Evolutionary conservation across 2,329 filamentous ascomycete species (phyloP).

Genomic region (Westerdykella ornata): DNA sequence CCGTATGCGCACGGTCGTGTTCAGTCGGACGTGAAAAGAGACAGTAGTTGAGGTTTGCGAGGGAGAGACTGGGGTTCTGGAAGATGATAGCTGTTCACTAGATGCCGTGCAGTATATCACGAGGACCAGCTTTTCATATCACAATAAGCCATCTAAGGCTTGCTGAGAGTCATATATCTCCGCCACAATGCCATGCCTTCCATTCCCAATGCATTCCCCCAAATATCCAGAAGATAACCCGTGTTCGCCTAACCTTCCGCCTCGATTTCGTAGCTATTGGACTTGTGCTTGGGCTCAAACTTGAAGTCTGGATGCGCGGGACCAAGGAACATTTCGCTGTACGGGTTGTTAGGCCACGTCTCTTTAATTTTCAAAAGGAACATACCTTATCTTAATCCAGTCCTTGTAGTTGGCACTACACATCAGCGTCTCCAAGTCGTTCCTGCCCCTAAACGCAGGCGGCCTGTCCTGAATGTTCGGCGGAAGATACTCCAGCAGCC

Average conservation of each 20-base stretch:
- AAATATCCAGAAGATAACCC: no score
- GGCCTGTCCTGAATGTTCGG: conserved; percentile 85
- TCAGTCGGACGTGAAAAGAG: no score
- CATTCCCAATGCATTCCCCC: no score
- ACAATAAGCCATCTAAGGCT: no score
- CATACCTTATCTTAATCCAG: conserved; percentile 96
- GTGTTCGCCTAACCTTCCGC: conserved; percentile 31
- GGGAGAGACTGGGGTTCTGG: no score
- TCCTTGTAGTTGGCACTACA: conserved; percentile 88
- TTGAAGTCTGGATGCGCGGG: conserved; percentile 84
- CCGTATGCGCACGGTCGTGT: no score
- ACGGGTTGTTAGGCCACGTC: conserved; percentile 9
- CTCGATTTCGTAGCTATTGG: conserved; percentile 79
- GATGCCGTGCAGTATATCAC: no score
- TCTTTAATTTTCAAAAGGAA: neutral
- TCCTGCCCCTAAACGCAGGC: conserved; percentile 72
- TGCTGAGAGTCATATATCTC: no score
- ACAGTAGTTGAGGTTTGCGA: no score
- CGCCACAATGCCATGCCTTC: no score
- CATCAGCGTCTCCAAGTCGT: conserved; percentile 90
- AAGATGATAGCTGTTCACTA: no score
- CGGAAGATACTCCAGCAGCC: conserved; percentile 79
- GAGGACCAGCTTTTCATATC: no score
- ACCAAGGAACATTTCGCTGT: conserved; percentile 93
- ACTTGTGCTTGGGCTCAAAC: conserved; percentile 97